Evolutionary conservation across 2,329 filamentous ascomycete genomes (phyloP), one percentile per base, ranked within the genome.

Genomic region (Pseudogymnoascus sp.): DNA sequence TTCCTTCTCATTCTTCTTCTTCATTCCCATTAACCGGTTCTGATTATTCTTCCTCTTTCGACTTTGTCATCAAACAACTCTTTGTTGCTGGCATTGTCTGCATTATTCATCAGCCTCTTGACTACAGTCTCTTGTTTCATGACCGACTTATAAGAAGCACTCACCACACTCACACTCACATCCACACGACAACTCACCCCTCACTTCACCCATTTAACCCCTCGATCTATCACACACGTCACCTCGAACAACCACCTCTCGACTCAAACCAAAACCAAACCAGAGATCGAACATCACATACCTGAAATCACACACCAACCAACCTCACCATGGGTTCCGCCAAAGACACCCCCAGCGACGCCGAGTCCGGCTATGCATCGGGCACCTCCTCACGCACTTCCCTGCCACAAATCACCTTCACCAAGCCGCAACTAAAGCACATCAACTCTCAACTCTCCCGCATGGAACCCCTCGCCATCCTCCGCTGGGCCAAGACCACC

Each of bases 401-500:
- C 67, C 80, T 93, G 18, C 89, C 92, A 12, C 84, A 90, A 64
- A 82, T 97, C 70, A 86, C 87, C 75, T 91, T 99, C 79, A 93
- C 90, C 67, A 88, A 88, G 74, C 84, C 88, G 66, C 93, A 99
- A 75, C 81, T 97, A 68, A 87, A 90, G 70, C 93, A 93, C 76
- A 82, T 99, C 74, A 99, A 99, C 81, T 78, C 86, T 66, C 91
- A 96, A 76, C 80, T 99, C 69, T 89, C 94, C 75, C 84, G 87
- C 72, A 89, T 97, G 75, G 86, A 92, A 72, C 90, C 94, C 65
- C 82, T 93, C 82, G 93, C 97, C 67, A 88, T 97, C 70, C 84
- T 99, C 64, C 88, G 87, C 77, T 97, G 96, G 89, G 91, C 88
- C 81, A 89, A 93, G 73, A 87, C 89, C 69, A 88, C 93, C 69